Evolutionary conservation across 1,284 basidiomycete species (phyloP).

Genomic region (Cutaneotrichosporon arboriforme): DNA sequence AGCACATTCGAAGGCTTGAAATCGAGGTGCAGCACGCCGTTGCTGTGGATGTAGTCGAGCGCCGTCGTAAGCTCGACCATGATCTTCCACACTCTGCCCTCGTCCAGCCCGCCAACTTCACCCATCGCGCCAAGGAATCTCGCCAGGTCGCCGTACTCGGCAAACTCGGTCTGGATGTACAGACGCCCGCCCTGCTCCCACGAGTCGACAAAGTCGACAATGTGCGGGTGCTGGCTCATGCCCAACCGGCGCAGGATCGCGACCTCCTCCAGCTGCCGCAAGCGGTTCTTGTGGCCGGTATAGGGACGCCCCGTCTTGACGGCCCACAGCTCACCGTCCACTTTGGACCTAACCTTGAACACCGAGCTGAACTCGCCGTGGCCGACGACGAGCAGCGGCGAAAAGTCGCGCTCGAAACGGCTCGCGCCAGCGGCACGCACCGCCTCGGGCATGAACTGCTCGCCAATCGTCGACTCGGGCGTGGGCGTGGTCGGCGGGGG

Average conservation of each 20-base stretch:
- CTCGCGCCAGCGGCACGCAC: constrained; percentile 14
- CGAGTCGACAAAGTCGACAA: constrained; percentile 81
- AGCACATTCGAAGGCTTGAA: constrained; percentile 96
- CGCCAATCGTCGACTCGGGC: constrained; percentile 4
- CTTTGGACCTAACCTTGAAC: constrained; percentile 75
- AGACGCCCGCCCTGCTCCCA: constrained; percentile 90
- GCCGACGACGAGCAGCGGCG: constrained; percentile 73
- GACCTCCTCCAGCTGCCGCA: constrained; percentile 87
- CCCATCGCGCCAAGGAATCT: constrained; percentile 86
- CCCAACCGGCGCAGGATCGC: constrained; percentile 77
- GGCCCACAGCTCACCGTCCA: constrained; percentile 63
- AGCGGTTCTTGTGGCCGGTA: constrained; percentile 68
- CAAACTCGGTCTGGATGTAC: constrained; percentile 88
- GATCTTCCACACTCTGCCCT: constrained; percentile 95
- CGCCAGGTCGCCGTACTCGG: constrained; percentile 83
- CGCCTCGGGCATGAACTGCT: constrained; percentile 3
- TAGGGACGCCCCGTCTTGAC: constrained; percentile 92
- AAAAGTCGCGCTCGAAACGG: constrained; percentile 54
- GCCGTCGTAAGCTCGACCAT: constrained; percentile 75
- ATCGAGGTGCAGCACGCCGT: constrained; percentile 87
- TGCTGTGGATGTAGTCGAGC: constrained; percentile 77
- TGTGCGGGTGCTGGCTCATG: constrained; percentile 59
- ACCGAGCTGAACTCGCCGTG: constrained; percentile 91
- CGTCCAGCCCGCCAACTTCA: constrained; percentile 73
- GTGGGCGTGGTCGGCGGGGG: constrained; percentile 7